phyloP scores from a whole-genome alignment of 2,329 filamentous ascomycete species.

The Trichophyton benhamiae region DNA sequence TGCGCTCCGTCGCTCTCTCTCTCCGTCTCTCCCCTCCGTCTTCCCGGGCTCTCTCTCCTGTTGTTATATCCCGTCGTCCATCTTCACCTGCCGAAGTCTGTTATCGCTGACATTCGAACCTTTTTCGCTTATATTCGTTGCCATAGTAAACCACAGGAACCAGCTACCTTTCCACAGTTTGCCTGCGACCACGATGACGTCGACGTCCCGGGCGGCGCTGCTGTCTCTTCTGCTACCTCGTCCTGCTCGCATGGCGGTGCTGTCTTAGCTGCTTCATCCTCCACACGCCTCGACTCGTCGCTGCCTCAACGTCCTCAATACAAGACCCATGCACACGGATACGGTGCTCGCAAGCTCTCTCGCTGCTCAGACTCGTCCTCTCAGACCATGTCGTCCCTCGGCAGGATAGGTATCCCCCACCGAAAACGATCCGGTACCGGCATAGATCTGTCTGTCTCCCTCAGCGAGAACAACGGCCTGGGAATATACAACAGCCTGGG shows the following conservation, averaged over 20 bases:
- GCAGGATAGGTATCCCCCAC: neutral
- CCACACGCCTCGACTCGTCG: neutral
- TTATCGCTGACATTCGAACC: too few species aligned
- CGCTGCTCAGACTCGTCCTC: neutral
- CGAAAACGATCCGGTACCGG: neutral
- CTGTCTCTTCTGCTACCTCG: neutral
- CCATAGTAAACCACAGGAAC: neutral
- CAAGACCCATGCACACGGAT: neutral
- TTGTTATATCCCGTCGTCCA: neutral
- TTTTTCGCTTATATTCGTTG: neutral
- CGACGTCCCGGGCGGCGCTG: neutral
- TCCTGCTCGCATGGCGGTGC: neutral
- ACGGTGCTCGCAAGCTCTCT: neutral
- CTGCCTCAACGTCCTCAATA: neutral
- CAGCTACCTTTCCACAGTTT: neutral
- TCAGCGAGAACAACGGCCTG: slow-evolving; percentile 45
- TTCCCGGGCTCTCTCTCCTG: neutral
- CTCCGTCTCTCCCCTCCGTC: neutral
- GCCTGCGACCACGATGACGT: neutral
- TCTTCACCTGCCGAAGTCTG: neutral
- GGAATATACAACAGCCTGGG: slow-evolving; percentile 37
- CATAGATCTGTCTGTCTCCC: slow-evolving; percentile 41
- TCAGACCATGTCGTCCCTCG: neutral
- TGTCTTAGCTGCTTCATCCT: neutral
- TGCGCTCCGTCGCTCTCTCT: neutral